Evolutionary conservation across 208 protist species (phyloP).

Genomic region (Wallacemonas sp.): DNA sequence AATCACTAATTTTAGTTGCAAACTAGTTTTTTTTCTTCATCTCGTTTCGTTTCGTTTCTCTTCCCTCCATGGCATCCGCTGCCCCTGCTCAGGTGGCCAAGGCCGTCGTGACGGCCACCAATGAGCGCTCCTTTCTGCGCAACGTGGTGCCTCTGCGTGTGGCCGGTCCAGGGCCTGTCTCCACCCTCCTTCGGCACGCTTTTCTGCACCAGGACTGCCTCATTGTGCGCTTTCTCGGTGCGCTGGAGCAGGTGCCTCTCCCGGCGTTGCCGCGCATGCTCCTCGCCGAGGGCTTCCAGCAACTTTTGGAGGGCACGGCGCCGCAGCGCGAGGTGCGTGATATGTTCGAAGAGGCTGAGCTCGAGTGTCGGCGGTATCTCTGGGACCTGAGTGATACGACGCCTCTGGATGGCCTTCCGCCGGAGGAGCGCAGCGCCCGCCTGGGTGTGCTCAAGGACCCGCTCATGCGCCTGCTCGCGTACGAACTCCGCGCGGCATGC

Average conservation of each 20-base stretch:
- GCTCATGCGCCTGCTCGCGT: conserved; percentile 61
- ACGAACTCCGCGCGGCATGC: conserved; percentile 72
- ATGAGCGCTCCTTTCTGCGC: conserved; percentile 68
- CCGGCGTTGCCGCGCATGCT: conserved; percentile 79
- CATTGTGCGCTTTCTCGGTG: conserved; percentile 52
- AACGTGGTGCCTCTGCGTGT: conserved; percentile 75
- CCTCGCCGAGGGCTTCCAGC: conserved; percentile 83
- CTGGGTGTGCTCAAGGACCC: conserved; percentile 53
- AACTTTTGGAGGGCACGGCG: conserved; percentile 59
- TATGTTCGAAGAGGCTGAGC: conserved; percentile 76
- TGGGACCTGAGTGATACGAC: conserved; percentile 34
- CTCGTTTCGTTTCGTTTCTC: conserved; percentile 17
- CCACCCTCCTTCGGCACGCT: conserved; percentile 63
- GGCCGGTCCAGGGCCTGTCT: conserved; percentile 52
- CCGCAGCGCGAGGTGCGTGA: conserved; percentile 79
- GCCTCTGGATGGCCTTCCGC: background rate
- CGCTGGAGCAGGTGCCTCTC: conserved; percentile 71
- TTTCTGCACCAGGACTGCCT: conserved; percentile 73
- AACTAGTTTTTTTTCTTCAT: conserved; percentile 4
- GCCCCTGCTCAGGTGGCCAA: conserved; percentile 6
- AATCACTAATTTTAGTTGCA: too few species aligned
- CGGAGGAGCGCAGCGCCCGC: conserved; percentile 32
- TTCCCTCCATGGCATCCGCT: conserved; percentile 6
- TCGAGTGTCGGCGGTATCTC: conserved; percentile 58
- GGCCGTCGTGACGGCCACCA: background rate